phyloP scores from a whole-genome alignment of 768 basidiomycete genomes.

The Boletus huronensis region DNA sequence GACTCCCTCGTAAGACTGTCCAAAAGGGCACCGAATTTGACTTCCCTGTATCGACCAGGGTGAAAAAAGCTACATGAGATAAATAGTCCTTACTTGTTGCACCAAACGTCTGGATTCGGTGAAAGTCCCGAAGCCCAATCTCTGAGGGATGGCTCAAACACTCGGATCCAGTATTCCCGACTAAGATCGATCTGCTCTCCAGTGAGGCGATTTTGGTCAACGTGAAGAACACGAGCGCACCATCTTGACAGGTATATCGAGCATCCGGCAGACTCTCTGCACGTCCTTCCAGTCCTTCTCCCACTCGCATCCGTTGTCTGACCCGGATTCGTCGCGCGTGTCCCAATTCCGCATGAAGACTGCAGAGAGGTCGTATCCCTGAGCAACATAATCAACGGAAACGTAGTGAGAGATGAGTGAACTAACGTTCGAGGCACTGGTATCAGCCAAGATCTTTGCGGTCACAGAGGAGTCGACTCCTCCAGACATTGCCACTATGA shows the following conservation, averaged over 20 bases:
- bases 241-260: conserved; percentile 72
- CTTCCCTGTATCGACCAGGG: conserved; percentile 50
- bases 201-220: conserved; percentile 2
- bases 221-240: conserved; percentile 34
- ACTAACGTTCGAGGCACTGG: conserved; percentile 42
- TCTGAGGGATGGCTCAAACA: conserved; percentile 82
- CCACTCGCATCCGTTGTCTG: conserved; percentile 90
- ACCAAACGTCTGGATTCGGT: conserved; percentile 92
- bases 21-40: conserved; percentile 86
- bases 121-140: conserved; percentile 78
- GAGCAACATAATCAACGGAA: background rate
- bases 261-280: conserved; percentile 66
- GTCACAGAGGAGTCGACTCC: conserved; percentile 94
- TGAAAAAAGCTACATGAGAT: background rate
- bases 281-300: conserved; percentile 95
- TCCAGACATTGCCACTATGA: conserved; percentile 91
- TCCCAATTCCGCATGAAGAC: conserved; percentile 98
- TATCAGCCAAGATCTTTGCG: conserved; percentile 66
- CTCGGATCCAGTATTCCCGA: conserved; percentile 84
- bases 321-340: conserved; percentile 73
- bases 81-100: conserved; percentile 61
- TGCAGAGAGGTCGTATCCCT: conserved; percentile 83
- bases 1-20: conserved; percentile 47
- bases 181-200: conserved; percentile 73
- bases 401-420: background rate